Evolutionary conservation across 176 grass and related monocot genomes (phyloP).

Genomic region (Triticum aestivum): IWGSC_CS_RefSeq_v2.1 NC_057813.1:241993717-241994216

Average conservation of each 20-base stretch:
- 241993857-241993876: background rate
- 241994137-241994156: slow-evolving; percentile 92
- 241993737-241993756: background rate
- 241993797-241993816: slow-evolving; percentile 8
- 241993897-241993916: slow-evolving; percentile 5
- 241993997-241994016: background rate
- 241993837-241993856: background rate
- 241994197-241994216: background rate
- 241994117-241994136: slow-evolving; percentile 74
- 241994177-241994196: background rate
- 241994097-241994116: slow-evolving; percentile 74
- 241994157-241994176: slow-evolving; percentile 86
- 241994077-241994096: slow-evolving; percentile 39
- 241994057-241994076: slow-evolving; percentile 10
- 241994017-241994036: slow-evolving; percentile 2
- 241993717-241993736: background rate
- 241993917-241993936: slow-evolving; percentile 76
- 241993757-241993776: background rate
- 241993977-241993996: slow-evolving; percentile 30
- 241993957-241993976: slow-evolving; percentile 73
- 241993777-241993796: background rate
- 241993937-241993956: slow-evolving; percentile 82
- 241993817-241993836: background rate
- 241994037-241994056: background rate
- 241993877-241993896: slow-evolving; percentile 10